Base-by-base conservation (phyloP, 768 basidiomycete species). In the Kwoniella sp. region DNA sequence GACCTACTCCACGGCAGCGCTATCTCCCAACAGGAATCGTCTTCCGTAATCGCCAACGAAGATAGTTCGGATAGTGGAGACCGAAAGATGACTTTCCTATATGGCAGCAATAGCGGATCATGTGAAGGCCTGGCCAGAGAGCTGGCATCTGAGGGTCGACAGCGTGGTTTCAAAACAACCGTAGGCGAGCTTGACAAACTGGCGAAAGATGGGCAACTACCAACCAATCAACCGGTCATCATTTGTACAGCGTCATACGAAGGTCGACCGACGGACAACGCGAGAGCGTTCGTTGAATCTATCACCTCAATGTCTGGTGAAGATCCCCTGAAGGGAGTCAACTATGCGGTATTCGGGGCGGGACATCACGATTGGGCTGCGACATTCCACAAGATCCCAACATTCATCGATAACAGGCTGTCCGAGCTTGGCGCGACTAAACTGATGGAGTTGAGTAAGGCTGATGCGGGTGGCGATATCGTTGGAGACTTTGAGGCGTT, bases 251-350 rank as follows among this genome's bases (percentile, higher is more conserved):
- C 84, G 1, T 83, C 83, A 0, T 85, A 83, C 66, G 84, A 85
- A 75, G 84, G 83, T 77, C 79, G 83, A 71, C 84, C 84, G 21
- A 82, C 84, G 0, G 83, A 84, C 72, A 84, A 85, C 63, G 84
- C 84, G 2, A 79, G 80, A 8, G 79, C 78, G 56, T 84, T 84
- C 68, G 78, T 84, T 19, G 80, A 83, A 55, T 82, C 82, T 79
- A 58, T 85, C 21, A 74, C 74, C 37, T 76, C 67, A 58, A 65
- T 81, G 7, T 63, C 77, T 9, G 74, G 66, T 36, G 49, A 62
- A 30, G 73, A 77, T 58, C 33, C 58, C 5, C 17, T 44, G 40
- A 30, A 29, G n/a, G 61, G 57, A 19, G 62, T 68, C 21, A 72
- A 74, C 26, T 85, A 80, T 58, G 82, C 82, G 1, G 83, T 85